Evolutionary conservation across 1,284 basidiomycete genomes (phyloP).

Genomic region (Pseudomicrostroma phylloplanum): DNA sequence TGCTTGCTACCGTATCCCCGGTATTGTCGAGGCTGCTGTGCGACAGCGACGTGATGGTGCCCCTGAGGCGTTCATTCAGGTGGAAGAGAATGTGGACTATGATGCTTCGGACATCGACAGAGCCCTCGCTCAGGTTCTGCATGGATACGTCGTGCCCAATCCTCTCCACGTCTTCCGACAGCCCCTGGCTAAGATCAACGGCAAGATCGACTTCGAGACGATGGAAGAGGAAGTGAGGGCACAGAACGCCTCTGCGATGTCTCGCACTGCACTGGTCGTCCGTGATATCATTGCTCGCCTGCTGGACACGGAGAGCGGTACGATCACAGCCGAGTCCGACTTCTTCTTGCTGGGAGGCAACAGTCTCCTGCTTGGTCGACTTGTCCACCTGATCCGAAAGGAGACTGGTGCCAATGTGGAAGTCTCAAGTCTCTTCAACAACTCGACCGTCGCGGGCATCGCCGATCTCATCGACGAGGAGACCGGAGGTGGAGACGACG

Average conservation of each 20-base stretch:
- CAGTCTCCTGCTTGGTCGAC: slow-evolving; percentile 46
- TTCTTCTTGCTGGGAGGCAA: slow-evolving; percentile 51
- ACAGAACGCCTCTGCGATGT: slow-evolving; percentile 49
- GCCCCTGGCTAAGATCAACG: slow-evolving; percentile 46
- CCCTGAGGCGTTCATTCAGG: slow-evolving; percentile 49
- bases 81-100: slow-evolving; percentile 49
- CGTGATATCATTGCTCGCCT: slow-evolving; percentile 48
- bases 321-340: slow-evolving; percentile 50
- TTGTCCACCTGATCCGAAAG: slow-evolving; percentile 48
- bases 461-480: slow-evolving; percentile 46
- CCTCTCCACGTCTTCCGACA: slow-evolving; percentile 51
- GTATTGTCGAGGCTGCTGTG: slow-evolving; percentile 48
- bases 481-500: slow-evolving; percentile 34
- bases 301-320: slow-evolving; percentile 48
- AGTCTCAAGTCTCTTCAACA: slow-evolving; percentile 48
- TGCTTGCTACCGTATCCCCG: slow-evolving; percentile 50
- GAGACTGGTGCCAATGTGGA: slow-evolving; percentile 49
- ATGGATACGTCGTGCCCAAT: slow-evolving; percentile 50
- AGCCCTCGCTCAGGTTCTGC: slow-evolving; percentile 47
- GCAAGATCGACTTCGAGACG: slow-evolving; percentile 47
- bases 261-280: slow-evolving; percentile 44
- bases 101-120: slow-evolving; percentile 50
- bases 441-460: slow-evolving; percentile 48
- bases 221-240: slow-evolving; percentile 50
- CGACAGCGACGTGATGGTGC: slow-evolving; percentile 47